Conservation (phyloP, 1,139 yeast genomes). For the Kodamaea alishanica region DNA sequence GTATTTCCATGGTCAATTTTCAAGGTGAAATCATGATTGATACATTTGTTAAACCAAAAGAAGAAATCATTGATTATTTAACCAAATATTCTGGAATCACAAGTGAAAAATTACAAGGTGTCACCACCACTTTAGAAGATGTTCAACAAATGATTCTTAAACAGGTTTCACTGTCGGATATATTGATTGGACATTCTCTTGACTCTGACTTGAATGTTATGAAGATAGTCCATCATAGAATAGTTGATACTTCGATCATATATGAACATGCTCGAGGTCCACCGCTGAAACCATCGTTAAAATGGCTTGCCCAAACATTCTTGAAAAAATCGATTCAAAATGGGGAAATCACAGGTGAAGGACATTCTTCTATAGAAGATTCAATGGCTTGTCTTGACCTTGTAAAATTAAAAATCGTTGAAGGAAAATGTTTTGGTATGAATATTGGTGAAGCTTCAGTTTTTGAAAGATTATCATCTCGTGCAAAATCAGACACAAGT, state of each 20-base stretch:
- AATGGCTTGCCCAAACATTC: constrained; percentile 57
- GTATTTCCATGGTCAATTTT: constrained; percentile 72
- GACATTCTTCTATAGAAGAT: constrained; percentile 89
- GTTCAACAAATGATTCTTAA: constrained; percentile 55
- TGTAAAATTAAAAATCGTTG: constrained; percentile 60
- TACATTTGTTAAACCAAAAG: constrained; percentile 71
- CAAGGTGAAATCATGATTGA: constrained; percentile 61
- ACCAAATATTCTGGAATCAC: constrained; percentile 89
- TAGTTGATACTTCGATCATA: constrained; percentile 64
- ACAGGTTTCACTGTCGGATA: constrained; percentile 49
- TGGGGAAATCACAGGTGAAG: constrained; percentile 47
- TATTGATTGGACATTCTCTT: constrained; percentile 69
- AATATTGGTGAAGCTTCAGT: constrained; percentile 36
- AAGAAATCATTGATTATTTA: constrained; percentile 69
- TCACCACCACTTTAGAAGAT: constrained; percentile 62
- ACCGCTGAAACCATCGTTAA: constrained; percentile 74
- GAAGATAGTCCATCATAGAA: constrained; percentile 55
- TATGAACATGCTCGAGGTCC: constrained; percentile 78
- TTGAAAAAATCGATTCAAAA: constrained; percentile 60
- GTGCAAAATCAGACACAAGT: constrained; percentile 2
- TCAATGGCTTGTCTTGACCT: constrained; percentile 78
- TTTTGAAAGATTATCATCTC: constrained; percentile 22
- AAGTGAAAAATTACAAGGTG: constrained; percentile 55
- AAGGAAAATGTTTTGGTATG: constrained; percentile 66
- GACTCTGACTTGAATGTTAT: constrained; percentile 65